phyloP scores from a whole-genome alignment of 192 early-diverging fungal genomes.

The Radiomyces spectabilis region DNA sequence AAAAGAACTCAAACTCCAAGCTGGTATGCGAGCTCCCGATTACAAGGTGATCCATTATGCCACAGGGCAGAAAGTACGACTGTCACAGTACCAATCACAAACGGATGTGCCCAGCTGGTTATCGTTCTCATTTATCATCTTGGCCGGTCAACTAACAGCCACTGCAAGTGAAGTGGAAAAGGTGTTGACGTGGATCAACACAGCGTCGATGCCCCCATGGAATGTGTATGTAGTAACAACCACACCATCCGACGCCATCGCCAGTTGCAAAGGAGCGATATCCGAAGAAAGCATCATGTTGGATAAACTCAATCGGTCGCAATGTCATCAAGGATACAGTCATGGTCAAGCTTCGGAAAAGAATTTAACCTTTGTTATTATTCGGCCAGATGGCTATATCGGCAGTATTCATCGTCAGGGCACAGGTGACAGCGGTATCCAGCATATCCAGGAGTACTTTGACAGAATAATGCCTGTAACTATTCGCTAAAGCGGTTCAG shows the following conservation, averaged over 20 bases:
- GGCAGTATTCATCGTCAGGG: no score
- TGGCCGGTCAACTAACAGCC: slow-evolving; percentile 6
- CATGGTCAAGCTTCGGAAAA: not conserved
- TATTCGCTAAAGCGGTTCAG: no score
- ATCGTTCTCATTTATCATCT: slow-evolving; percentile 6
- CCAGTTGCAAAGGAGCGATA: no score
- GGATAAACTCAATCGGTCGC: slow-evolving; percentile 21
- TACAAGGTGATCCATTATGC: slow-evolving; percentile 10
- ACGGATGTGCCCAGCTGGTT: not conserved
- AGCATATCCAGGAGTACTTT: no score
- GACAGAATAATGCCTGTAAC: no score
- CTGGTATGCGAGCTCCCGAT: slow-evolving; percentile 17
- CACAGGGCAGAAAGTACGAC: slow-evolving; percentile 8
- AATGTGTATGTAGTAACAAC: no score
- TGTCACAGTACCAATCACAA: no score
- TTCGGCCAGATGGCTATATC: slow-evolving; percentile 23
- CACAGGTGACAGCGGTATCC: no score
- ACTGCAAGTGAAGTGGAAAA: not conserved
- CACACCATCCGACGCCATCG: no score
- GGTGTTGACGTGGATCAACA: not conserved
- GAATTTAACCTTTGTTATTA: not conserved
- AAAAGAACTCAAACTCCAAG: no score
- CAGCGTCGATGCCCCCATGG: not conserved
- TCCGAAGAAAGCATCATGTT: slow-evolving; percentile 5
- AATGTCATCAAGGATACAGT: slow-evolving; percentile 15